These are phyloP conservation scores for Flammula alnicola DNA, from an alignment of 1,284 basidiomycete species.

Conservation along the genomic window DNA sequence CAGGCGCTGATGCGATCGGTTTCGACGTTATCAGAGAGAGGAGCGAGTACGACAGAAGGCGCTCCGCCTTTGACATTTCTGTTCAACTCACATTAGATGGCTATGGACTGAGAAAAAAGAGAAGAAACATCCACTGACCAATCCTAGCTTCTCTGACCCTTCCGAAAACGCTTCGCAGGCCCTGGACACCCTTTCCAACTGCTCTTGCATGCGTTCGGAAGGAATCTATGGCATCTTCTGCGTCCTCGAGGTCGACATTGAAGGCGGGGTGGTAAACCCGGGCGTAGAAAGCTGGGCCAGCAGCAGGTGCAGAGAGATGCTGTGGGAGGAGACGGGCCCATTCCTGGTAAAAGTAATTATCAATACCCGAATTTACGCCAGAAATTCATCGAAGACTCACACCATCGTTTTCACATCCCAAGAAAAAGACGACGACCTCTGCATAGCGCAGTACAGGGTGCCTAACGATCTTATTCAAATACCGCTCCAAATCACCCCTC, in stretches of 20 bases:
- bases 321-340: conserved; percentile 71
- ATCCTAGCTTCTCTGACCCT: conserved; percentile 66
- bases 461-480: conserved; percentile 71
- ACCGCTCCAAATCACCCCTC: conserved; percentile 79
- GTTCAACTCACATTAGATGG: neutral
- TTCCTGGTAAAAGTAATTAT: conserved; percentile 49
- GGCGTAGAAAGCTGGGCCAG: conserved; percentile 76
- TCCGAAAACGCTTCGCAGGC: conserved; percentile 63
- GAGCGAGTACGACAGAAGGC: conserved; percentile 70
- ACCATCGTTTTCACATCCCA: conserved; percentile 72
- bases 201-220: conserved; percentile 71
- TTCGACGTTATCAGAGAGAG: conserved; percentile 73
- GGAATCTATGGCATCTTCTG: conserved; percentile 54
- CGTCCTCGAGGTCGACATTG: conserved; percentile 78
- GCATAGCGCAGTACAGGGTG: conserved; percentile 81
- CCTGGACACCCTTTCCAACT: conserved; percentile 71
- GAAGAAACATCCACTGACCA: conserved; percentile 50
- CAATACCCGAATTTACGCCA: neutral
- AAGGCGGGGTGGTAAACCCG: conserved; percentile 84
- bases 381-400: conserved; percentile 44
- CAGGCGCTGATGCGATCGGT: conserved; percentile 54
- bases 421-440: conserved; percentile 82
- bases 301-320: conserved; percentile 61
- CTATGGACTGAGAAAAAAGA: neutral
- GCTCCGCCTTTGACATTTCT: conserved; percentile 79